Evolutionary conservation across 352 stramenopile species (phyloP).

Genomic region (Peronospora destructor): DNA sequence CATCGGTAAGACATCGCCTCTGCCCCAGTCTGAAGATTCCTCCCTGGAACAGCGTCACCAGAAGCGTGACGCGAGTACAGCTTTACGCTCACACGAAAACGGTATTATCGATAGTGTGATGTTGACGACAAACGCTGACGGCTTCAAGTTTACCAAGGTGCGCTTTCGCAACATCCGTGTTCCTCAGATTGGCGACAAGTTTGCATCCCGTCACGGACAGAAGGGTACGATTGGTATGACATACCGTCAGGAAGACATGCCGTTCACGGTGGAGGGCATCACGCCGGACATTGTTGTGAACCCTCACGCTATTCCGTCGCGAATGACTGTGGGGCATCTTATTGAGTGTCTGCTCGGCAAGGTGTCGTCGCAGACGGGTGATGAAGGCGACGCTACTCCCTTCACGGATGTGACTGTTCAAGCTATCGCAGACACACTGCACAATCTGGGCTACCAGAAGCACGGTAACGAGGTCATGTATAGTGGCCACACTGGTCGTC

Average conservation of each 20-base stretch:
- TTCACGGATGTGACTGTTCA: constrained; percentile 98
- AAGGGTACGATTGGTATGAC: constrained; percentile 98
- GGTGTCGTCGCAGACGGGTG: constrained; percentile 93
- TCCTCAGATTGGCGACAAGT: constrained; percentile 99
- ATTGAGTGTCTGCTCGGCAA: constrained; percentile 99
- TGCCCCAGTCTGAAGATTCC: constrained; percentile 72
- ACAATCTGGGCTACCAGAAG: constrained; percentile 97
- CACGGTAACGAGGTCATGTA: constrained; percentile 99
- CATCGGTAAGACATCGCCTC: constrained; percentile 97
- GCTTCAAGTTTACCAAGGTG: constrained; percentile 96
- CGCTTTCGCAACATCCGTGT: constrained; percentile 97
- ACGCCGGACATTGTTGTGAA: constrained; percentile 99
- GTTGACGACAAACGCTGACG: constrained; percentile 96
- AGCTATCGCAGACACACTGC: constrained; percentile 91
- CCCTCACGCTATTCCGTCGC: constrained; percentile 99
- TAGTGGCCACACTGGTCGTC: constrained; percentile 97
- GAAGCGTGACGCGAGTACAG: constrained; percentile 95
- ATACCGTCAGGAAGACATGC: constrained; percentile 99
- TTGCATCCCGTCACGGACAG: constrained; percentile 88
- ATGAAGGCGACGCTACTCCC: constrained; percentile 97
- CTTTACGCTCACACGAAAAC: constrained; percentile 96
- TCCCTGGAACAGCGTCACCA: constrained; percentile 87
- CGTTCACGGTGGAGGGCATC: constrained; percentile 98
- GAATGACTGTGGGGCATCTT: constrained; percentile 99
- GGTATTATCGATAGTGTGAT: constrained; percentile 99